These are phyloP conservation scores for Cladobotryum mycophilum DNA, from an alignment of 2,329 filamentous ascomycete species.

Conservation along the genomic window DNA sequence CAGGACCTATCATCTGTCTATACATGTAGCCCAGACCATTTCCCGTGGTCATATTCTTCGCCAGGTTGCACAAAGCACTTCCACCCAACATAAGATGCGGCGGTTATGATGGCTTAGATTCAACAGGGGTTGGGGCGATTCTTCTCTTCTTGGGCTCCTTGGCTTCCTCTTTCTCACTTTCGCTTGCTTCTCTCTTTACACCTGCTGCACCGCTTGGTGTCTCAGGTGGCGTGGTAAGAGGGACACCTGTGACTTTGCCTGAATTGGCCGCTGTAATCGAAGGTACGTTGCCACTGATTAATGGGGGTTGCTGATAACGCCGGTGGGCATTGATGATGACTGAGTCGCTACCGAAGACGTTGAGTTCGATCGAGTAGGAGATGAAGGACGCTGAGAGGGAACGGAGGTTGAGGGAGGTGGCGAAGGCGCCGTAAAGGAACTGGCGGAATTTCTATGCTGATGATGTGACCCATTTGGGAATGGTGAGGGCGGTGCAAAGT, in stretches of 20 bases:
- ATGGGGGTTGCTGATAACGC: slow-evolving; percentile 70
- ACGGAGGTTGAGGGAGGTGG: slow-evolving; percentile 51
- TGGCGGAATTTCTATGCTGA: slow-evolving; percentile 51
- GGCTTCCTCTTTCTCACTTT: slow-evolving; percentile 47
- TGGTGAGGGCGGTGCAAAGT: slow-evolving; percentile 56
- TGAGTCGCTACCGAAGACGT: slow-evolving; percentile 72
- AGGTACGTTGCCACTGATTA: slow-evolving; percentile 71
- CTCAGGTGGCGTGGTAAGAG: slow-evolving; percentile 83
- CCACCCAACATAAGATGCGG: neutral
- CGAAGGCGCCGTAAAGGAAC: slow-evolving; percentile 53
- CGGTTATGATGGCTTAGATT: slow-evolving; percentile 19
- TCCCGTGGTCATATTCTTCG: too few species aligned
- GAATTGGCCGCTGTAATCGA: slow-evolving; percentile 69
- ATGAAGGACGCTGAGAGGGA: slow-evolving; percentile 61
- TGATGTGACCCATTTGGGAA: slow-evolving; percentile 43
- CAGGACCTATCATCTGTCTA: slow-evolving; percentile 11
- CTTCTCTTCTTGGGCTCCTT: slow-evolving; percentile 61
- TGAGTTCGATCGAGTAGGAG: slow-evolving; percentile 80
- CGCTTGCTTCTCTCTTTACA: slow-evolving; percentile 51
- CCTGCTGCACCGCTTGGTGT: slow-evolving; percentile 57
- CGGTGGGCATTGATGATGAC: slow-evolving; percentile 39
- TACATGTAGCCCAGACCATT: too few species aligned
- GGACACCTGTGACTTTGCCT: slow-evolving; percentile 54
- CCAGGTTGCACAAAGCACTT: too few species aligned
- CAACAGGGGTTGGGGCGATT: slow-evolving; percentile 61